Base-by-base conservation (phyloP, 176 grass and related monocot species). In the Carex parvula region DNA sequence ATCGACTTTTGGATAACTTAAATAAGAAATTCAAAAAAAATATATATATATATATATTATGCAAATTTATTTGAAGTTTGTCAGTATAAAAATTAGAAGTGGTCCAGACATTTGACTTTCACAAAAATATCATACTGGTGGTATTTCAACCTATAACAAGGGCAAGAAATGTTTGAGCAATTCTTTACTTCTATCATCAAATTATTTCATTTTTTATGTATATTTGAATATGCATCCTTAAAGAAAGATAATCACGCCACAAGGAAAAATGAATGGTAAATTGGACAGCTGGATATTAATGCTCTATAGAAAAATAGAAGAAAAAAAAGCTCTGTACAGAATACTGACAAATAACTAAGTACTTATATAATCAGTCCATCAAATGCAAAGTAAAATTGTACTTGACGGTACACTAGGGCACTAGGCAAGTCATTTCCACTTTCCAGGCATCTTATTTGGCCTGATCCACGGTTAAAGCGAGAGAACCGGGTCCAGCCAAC, bases 401-500 rank as follows among this genome's bases (percentile, higher is more conserved):
- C 57, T 59, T n/a, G 57, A 59, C 15, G 1, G 57, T 59, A 59
- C 57, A 59, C 5, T 7, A 59, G 18, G 41, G 20, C 57, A 59
- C 5, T 7, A 59, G 18, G 41, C 41, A 44, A 44, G 41, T 6
- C 6, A 8, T 44, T 1, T 44, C 41, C 6, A 44, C 29, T 3
- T 37, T 37, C 35, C 35, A 41, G 6, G 57, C 16, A 59, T 59
- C 17, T 41, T 71, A 17, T 42, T 71, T 29, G 11, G 37, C 37
- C 12, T 8, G 80, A 62, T 68, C 12, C 42, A 83, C 2, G 35
- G 12, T 50, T 83, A 4, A 83, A 54, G 6, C 37, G 3, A 30
- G 48, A 14, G 79, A 83, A 69, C 81, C 81, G 12, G 81, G 18
- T 83, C 15, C 24, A 83, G 21, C 14, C 20, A 80, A 20, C 17